phyloP scores from a whole-genome alignment of 306 rosid genomes.

The Fragaria vesca region DNA sequence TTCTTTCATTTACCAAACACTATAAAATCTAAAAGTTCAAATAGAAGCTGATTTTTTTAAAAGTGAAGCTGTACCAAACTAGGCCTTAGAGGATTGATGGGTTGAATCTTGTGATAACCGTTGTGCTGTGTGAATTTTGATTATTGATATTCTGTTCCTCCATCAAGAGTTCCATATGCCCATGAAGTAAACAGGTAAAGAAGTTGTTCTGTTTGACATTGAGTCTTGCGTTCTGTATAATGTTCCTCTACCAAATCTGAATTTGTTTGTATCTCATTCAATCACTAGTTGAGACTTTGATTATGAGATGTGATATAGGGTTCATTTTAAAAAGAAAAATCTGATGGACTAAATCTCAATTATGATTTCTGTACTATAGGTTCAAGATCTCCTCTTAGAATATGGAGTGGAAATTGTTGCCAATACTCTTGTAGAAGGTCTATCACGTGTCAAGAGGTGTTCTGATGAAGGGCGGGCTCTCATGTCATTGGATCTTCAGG shows the following conservation, averaged over 20 bases:
- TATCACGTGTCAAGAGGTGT: constrained; percentile 93
- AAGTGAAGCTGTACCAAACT: too few species aligned
- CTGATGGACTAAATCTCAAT: constrained; percentile 17
- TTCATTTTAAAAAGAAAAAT: constrained; percentile 11
- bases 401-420: constrained; percentile 84
- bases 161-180: neutral
- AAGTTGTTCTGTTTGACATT: neutral
- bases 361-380: constrained; percentile 40
- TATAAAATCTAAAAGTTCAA: too few species aligned
- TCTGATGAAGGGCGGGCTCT: constrained; percentile 96
- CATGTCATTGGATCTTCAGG: constrained; percentile 98
- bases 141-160: neutral
- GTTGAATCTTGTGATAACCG: constrained; percentile 4
- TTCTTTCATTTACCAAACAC: too few species aligned
- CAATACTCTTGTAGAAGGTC: constrained; percentile 88
- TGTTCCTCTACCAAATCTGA: neutral
- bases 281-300: neutral
- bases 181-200: neutral
- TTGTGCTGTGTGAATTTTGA: neutral
- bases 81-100: neutral
- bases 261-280: neutral
- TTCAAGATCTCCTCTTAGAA: constrained; percentile 67
- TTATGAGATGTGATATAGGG: neutral
- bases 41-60: too few species aligned
- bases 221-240: neutral